Conservation (phyloP, 148 eudicot species). For the Chenopodium quinoa region DNA sequence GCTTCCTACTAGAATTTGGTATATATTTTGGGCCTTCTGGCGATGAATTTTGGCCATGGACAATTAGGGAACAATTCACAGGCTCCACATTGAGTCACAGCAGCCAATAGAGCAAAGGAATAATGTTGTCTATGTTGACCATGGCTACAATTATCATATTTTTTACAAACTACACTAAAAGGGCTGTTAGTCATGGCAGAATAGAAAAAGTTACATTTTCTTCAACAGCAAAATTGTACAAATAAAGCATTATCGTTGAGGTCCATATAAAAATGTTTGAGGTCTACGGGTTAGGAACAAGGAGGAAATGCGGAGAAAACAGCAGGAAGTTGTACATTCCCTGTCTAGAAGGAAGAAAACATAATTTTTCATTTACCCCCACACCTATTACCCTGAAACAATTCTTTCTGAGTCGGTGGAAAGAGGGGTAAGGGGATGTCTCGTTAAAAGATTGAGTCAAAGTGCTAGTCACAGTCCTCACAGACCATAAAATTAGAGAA, state of each 20-base stretch:
- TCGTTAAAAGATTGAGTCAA: background rate
- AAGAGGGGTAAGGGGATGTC: background rate
- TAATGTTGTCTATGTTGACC: background rate
- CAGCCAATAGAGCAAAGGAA: background rate
- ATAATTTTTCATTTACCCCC: no score
- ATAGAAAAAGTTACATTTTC: background rate
- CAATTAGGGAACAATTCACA: background rate
- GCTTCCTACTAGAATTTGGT: background rate
- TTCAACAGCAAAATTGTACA: background rate
- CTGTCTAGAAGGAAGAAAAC: background rate
- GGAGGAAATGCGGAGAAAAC: background rate
- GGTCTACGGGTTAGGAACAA: background rate
- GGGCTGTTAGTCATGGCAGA: background rate
- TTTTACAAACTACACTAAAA: background rate
- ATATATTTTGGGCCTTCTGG: background rate
- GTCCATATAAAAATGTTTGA: no score
- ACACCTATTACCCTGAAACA: no score
- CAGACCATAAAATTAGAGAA: background rate
- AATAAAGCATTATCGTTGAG: background rate
- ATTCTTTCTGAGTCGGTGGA: no score
- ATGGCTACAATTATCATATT: background rate
- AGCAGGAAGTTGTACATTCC: background rate
- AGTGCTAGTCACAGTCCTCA: background rate
- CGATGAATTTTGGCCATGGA: no score
- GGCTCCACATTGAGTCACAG: background rate